Evolutionary conservation across 2,329 filamentous ascomycete genomes (phyloP).

Genomic region (Cytospora paraplurivora): DNA sequence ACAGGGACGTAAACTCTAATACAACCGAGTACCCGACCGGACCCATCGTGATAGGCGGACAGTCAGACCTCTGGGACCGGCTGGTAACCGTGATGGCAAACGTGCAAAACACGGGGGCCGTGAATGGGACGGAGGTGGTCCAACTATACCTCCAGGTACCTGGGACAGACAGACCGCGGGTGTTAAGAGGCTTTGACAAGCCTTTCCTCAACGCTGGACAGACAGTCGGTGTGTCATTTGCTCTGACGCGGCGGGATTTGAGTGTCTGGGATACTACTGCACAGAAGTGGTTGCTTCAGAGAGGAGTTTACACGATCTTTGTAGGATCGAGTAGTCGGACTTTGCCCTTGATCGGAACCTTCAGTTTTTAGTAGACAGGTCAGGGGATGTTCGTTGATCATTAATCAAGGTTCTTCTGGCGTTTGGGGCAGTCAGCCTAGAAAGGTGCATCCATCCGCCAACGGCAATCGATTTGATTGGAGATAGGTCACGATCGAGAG

Average conservation of each 20-base stretch:
- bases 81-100: slow-evolving; percentile 43
- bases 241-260: slow-evolving; percentile 63
- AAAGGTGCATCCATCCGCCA: not conserved
- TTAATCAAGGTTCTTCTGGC: not conserved
- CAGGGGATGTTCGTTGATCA: not conserved
- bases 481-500: not conserved
- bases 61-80: slow-evolving; percentile 50
- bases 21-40: slow-evolving; percentile 43
- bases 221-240: slow-evolving; percentile 50
- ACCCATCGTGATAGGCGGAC: slow-evolving; percentile 46
- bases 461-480: not conserved
- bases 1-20: slow-evolving; percentile 34
- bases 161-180: slow-evolving; percentile 49
- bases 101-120: slow-evolving; percentile 46
- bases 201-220: slow-evolving; percentile 49
- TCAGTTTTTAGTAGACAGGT: slow-evolving; percentile 8
- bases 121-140: slow-evolving; percentile 49
- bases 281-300: slow-evolving; percentile 62
- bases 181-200: slow-evolving; percentile 70
- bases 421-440: not conserved
- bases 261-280: slow-evolving; percentile 65
- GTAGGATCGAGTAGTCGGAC: slow-evolving; percentile 52
- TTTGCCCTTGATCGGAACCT: slow-evolving; percentile 43
- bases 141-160: slow-evolving; percentile 53
- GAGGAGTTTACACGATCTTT: slow-evolving; percentile 47